These are phyloP conservation scores for Podila epicladia DNA, from an alignment of 192 early-diverging fungal genomes.

Conservation along the genomic window DNA sequence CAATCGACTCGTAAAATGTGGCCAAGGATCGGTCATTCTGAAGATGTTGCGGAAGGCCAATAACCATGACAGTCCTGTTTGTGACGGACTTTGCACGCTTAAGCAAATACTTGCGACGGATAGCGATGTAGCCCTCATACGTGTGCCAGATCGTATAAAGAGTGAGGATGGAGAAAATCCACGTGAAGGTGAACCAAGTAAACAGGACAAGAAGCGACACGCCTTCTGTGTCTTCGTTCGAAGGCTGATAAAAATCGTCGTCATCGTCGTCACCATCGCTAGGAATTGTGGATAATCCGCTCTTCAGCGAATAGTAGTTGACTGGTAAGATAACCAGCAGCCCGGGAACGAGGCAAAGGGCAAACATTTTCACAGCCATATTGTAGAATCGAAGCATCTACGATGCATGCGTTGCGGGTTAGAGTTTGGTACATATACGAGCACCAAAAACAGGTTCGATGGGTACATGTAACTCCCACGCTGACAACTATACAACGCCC, in stretches of 20 bases:
- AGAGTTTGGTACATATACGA: not conserved
- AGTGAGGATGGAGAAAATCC: constrained; percentile 59
- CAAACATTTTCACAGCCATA: constrained; percentile 59
- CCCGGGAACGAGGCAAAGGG: constrained; percentile 57
- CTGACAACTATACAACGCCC: not conserved
- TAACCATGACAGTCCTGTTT: constrained; percentile 76
- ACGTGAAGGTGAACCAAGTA: constrained; percentile 59
- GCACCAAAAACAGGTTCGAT: not conserved
- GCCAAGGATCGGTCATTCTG: constrained; percentile 64
- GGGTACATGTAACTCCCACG: too few species aligned
- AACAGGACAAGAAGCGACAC: constrained; percentile 28
- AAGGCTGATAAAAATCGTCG: not conserved
- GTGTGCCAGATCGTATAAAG: constrained; percentile 61
- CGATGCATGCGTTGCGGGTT: not conserved
- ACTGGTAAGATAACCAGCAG: constrained; percentile 57
- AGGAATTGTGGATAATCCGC: constrained; percentile 5
- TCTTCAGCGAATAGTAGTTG: constrained; percentile 28
- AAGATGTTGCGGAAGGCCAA: constrained; percentile 63
- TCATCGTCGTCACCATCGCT: not conserved
- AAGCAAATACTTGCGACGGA: constrained; percentile 57
- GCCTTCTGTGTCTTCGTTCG: not conserved
- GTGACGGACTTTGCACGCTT: constrained; percentile 50
- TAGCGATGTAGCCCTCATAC: constrained; percentile 59
- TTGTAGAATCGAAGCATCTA: constrained; percentile 64
- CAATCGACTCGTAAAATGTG: constrained; percentile 71